Evolutionary conservation across 1,284 basidiomycete species (phyloP), one percentile per base, ranked within the genome.

Genomic region (Omphalotus olearius): DNA sequence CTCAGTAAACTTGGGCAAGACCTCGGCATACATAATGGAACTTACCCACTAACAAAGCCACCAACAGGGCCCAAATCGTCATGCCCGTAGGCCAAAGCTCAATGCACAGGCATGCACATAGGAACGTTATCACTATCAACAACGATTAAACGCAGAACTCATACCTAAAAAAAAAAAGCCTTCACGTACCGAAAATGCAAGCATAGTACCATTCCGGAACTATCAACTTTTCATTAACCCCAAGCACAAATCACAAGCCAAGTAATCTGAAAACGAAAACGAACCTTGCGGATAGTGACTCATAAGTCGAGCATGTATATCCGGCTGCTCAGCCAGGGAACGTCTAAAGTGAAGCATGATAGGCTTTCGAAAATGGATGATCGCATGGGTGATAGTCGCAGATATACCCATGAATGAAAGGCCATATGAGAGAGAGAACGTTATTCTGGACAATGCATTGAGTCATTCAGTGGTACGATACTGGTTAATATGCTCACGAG

Each of bases 281-380:
- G 18, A 18, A 56, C 54, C 54, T 64, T 85, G 82, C 2, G 69
- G 73, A 67, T 96, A 96, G 51, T 75, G 75, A 10, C 82, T 68
- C 91, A 95, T 94, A 26, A 94, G 72, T n/a, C 81, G 74, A 16
- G 82, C 82, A 66, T 96, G 93, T 47, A 96, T 84, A 69, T 96
- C 93, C 6, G 90, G 88, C 59, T 89, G 83, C 61, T 92, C 89
- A 45, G 76, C 64, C 61, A 86, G 74, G 10, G 82, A 77, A 30
- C 79, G 74, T 23, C 89, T 71, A 0, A 83, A 75, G 56, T 83
- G 80, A 9, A 72, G 69, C 76, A 82, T 83, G 53, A 94, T 88
- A 59, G 85, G 79, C 61, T 85, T 85, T 56, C 91, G 86, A 75
- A 90, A 88, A 68, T 87, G 88, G n/a, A 95, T 73, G 56, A 80